These are phyloP conservation scores for Pestalotiopsis sp. DNA, from an alignment of 2,329 filamentous ascomycete species.

Conservation along the genomic window DNA sequence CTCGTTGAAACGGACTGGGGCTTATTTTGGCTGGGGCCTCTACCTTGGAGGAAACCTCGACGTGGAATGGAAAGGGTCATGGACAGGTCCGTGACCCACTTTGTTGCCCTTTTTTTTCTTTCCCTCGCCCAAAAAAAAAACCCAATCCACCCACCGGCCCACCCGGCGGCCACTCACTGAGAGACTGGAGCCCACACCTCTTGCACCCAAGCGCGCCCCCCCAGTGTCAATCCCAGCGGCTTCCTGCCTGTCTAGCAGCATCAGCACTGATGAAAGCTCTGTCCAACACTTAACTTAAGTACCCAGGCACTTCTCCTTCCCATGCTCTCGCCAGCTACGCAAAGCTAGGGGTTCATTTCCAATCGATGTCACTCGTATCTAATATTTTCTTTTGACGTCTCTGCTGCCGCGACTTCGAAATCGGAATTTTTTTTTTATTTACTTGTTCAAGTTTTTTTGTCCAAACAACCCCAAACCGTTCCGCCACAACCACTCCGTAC, in stretches of 20 bases:
- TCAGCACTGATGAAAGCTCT: slow-evolving; percentile 13
- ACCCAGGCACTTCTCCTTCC: slow-evolving; percentile 12
- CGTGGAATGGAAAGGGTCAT: slow-evolving; percentile 6
- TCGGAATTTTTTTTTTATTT: slow-evolving; percentile 4
- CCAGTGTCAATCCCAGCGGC: neutral
- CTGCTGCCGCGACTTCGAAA: slow-evolving; percentile 9
- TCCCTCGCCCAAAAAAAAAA: slow-evolving; percentile 5
- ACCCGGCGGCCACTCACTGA: neutral
- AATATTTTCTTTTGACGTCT: slow-evolving; percentile 18
- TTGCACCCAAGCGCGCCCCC: neutral
- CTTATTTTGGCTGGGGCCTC: neutral
- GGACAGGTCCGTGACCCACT: neutral
- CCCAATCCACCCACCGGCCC: neutral
- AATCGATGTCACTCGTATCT: slow-evolving; percentile 16
- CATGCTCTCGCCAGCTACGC: neutral
- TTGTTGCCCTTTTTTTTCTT: neutral
- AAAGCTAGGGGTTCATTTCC: slow-evolving; percentile 7
- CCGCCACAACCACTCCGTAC: neutral
- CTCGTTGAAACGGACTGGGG: slow-evolving; percentile 13
- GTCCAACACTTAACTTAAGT: slow-evolving; percentile 17
- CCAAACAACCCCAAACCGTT: neutral
- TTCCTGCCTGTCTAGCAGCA: neutral
- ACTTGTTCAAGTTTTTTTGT: neutral
- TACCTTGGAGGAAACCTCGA: neutral
- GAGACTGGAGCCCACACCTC: neutral